Percentiles rank a stretch among this genome's conserved stretches.
Evolutionary conservation across 441 rosid genomes (phyloP).

Genomic region (Breynia disticha): DNA sequence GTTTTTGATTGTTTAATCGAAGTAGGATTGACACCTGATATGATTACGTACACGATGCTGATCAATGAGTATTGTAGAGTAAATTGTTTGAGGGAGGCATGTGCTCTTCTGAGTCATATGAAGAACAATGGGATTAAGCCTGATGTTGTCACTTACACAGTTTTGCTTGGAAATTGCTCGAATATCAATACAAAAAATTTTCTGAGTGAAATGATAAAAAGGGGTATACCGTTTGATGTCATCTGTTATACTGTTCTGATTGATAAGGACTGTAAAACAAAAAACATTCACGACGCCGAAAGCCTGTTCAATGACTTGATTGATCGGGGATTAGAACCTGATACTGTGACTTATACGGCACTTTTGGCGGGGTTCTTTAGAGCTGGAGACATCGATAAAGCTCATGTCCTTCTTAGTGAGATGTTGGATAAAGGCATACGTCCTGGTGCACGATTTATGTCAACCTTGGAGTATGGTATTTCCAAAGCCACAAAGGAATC

Average conservation of each 20-base stretch:
- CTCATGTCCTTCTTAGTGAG: conserved; percentile 26
- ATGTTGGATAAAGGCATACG: conserved; percentile 27
- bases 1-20: conserved; percentile 27
- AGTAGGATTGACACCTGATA: conserved; percentile 37
- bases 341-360: conserved; percentile 44
- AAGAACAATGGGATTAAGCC: conserved; percentile 45
- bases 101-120: conserved; percentile 41
- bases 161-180: conserved; percentile 38
- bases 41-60: conserved; percentile 53
- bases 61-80: conserved; percentile 46
- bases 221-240: conserved; percentile 35
- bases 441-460: conserved; percentile 18
- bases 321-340: conserved; percentile 49
- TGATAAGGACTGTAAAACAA: conserved; percentile 17
- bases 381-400: conserved; percentile 32
- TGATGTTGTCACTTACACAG: conserved; percentile 48
- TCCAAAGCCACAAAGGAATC: conserved; percentile 6
- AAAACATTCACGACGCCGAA: conserved; percentile 12
- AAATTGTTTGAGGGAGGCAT: conserved; percentile 31
- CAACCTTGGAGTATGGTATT: conserved; percentile 7
- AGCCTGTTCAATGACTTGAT: conserved; percentile 36
- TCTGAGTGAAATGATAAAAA: conserved; percentile 29
- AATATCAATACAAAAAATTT: conserved; percentile 24
- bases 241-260: conserved; percentile 25
- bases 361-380: conserved; percentile 38